Conservation (phyloP, 768 basidiomycete species). For the Pulveroboletus frians region DNA sequence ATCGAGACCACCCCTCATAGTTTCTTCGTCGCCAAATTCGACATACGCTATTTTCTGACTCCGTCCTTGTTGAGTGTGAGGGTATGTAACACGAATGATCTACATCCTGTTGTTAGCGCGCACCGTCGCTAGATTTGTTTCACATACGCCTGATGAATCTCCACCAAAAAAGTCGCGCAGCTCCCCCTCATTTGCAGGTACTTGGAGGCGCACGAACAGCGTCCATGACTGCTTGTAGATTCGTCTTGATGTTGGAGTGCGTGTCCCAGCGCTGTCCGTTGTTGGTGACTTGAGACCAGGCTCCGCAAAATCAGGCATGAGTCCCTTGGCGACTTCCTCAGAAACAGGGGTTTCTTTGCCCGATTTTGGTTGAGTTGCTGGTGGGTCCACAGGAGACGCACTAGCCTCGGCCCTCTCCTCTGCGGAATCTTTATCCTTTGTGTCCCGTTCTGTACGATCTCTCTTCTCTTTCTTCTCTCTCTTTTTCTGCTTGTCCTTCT, state of each 20-base stretch:
- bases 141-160: constrained; percentile 59
- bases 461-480: constrained; percentile 62
- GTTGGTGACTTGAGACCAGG: constrained; percentile 49
- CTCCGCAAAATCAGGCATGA: constrained; percentile 25
- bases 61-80: constrained; percentile 43
- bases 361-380: constrained; percentile 28
- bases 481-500: constrained; percentile 53
- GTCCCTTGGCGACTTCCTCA: constrained; percentile 22
- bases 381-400: constrained; percentile 20
- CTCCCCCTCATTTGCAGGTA: constrained; percentile 54
- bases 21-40: constrained; percentile 85
- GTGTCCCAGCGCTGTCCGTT: constrained; percentile 54
- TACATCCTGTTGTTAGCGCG: constrained; percentile 22
- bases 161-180: constrained; percentile 75
- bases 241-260: constrained; percentile 67
- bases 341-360: constrained; percentile 37
- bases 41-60: constrained; percentile 68
- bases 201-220: constrained; percentile 68
- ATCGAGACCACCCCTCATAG: constrained; percentile 74
- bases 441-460: constrained; percentile 42
- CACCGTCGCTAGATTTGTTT: not conserved
- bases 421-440: constrained; percentile 35
- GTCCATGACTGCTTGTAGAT: constrained; percentile 76
- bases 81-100: constrained; percentile 68
- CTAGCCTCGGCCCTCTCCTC: constrained; percentile 32